These are phyloP conservation scores for Exophiala xenobiotica DNA, from an alignment of 2,329 filamentous ascomycete genomes.

Conservation along the genomic window DNA sequence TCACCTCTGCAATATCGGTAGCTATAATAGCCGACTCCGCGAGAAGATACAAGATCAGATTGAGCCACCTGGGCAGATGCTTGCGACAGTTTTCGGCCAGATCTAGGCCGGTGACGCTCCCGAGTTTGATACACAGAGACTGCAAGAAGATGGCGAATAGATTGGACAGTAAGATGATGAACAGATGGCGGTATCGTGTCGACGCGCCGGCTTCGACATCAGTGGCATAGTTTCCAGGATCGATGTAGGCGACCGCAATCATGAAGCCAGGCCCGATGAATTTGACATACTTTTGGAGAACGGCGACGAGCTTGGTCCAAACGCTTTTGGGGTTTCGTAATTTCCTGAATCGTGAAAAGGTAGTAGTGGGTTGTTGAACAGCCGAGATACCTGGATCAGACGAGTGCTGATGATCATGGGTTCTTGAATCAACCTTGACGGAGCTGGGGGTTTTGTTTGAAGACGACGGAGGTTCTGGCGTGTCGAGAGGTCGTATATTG, in stretches of 20 bases:
- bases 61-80: conserved; percentile 66
- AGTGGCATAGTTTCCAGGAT: conserved; percentile 52
- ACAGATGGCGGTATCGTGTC: conserved; percentile 46
- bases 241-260: conserved; percentile 51
- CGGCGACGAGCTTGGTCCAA: conserved; percentile 29
- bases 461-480: conserved; percentile 3
- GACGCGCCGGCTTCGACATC: conserved; percentile 49
- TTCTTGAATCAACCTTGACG: conserved; percentile 18
- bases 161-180: conserved; percentile 50
- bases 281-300: conserved; percentile 39
- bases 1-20: conserved; percentile 67
- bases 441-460: conserved; percentile 1
- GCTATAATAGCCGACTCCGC: conserved; percentile 69
- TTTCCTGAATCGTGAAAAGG: background rate
- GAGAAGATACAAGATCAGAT: conserved; percentile 60
- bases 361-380: conserved; percentile 20
- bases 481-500: conserved; percentile 1
- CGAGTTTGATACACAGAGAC: conserved; percentile 59
- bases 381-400: conserved; percentile 3
- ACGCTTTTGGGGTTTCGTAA: conserved; percentile 3
- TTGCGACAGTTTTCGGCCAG: conserved; percentile 65
- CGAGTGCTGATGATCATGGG: conserved; percentile 3
- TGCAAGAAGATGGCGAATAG: conserved; percentile 50
- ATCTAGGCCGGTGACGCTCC: conserved; percentile 67
- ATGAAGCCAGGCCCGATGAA: conserved; percentile 51